Conservation (phyloP, 306 rosid genomes). For the Sphenostylis stenocarpa region DNA sequence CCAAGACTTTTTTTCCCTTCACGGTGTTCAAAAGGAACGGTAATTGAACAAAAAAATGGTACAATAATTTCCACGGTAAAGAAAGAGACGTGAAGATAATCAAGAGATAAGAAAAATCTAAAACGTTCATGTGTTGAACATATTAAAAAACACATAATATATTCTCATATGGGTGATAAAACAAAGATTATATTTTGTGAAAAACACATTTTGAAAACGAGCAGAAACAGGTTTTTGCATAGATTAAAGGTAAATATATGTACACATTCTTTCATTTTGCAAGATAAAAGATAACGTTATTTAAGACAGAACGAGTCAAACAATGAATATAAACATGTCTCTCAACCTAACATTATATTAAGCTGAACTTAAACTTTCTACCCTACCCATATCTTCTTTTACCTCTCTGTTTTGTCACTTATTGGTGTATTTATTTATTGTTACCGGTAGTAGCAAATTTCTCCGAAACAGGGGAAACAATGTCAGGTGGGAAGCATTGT, state of each 20-base stretch:
- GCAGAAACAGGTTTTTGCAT: background rate
- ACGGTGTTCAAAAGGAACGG: background rate
- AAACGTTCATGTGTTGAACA: background rate
- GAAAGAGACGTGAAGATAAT: background rate
- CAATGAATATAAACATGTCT: background rate
- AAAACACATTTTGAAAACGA: background rate
- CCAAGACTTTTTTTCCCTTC: background rate
- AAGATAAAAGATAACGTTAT: background rate
- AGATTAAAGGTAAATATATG: background rate
- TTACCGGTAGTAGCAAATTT: background rate
- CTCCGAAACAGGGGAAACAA: constrained; percentile 10
- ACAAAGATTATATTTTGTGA: background rate
- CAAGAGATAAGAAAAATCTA: too few relatives aligned
- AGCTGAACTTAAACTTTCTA: constrained; percentile 8
- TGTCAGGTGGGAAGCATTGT: background rate
- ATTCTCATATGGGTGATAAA: background rate
- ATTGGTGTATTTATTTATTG: constrained; percentile 10
- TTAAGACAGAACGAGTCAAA: too few relatives aligned
- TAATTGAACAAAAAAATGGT: background rate
- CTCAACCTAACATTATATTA: background rate
- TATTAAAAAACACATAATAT: background rate
- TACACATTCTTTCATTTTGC: background rate
- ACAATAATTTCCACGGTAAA: background rate
- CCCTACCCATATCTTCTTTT: background rate
- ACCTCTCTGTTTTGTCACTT: background rate